Conservation (phyloP, 805 yeast genomes). For the Cyberlindnera amylophila region DNA sequence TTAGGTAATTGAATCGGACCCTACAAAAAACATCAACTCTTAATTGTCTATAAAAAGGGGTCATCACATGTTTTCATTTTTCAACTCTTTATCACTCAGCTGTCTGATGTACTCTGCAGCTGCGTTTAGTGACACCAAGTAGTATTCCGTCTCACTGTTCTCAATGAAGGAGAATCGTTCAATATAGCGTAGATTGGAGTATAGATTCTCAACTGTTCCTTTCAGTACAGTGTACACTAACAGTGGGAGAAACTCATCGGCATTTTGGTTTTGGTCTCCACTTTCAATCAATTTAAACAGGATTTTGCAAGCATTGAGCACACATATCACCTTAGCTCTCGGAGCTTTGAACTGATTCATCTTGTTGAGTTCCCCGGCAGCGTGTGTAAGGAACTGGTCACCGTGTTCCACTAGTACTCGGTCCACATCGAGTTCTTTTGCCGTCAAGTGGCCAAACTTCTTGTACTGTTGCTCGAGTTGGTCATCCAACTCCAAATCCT, state of each 20-base stretch:
- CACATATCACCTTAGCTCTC: conserved; percentile 87
- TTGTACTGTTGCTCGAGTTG: conserved; percentile 47
- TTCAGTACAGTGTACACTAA: conserved; percentile 74
- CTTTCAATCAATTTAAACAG: conserved; percentile 83
- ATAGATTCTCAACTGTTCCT: conserved; percentile 59
- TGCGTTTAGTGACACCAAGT: conserved; percentile 84
- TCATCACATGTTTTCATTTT: background rate
- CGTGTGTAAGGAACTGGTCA: conserved; percentile 56
- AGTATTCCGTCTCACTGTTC: conserved; percentile 87
- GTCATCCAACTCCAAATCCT: conserved; percentile 62
- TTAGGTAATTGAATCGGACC: too few species aligned
- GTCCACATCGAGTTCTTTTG: conserved; percentile 75
- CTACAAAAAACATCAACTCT: too few species aligned
- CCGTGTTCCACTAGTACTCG: conserved; percentile 44
- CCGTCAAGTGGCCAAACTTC: conserved; percentile 59
- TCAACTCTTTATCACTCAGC: conserved; percentile 29
- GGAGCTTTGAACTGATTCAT: conserved; percentile 88
- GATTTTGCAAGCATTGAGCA: conserved; percentile 88
- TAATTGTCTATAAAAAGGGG: too few species aligned
- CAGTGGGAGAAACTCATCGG: conserved; percentile 91
- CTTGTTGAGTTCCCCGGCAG: conserved; percentile 70
- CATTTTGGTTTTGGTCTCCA: conserved; percentile 64
- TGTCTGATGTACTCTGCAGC: conserved; percentile 78
- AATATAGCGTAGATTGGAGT: conserved; percentile 78
- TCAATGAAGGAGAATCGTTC: conserved; percentile 77